phyloP scores from a whole-genome alignment of 768 basidiomycete genomes.

The Jaapia argillacea region DNA sequence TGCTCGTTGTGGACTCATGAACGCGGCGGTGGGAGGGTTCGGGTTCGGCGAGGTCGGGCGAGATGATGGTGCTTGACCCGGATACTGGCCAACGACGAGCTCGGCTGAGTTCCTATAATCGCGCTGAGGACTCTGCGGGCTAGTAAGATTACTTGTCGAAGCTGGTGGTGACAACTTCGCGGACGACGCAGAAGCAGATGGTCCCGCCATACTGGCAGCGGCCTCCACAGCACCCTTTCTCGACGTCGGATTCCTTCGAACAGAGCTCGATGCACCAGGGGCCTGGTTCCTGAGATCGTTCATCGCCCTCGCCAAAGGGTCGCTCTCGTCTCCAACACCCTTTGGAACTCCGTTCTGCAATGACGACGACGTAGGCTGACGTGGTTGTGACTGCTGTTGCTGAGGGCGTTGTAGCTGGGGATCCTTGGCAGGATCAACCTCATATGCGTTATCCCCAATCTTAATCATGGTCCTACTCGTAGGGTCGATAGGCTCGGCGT shows the following conservation, averaged over 20 bases:
- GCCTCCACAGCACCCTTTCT: conserved; percentile 14
- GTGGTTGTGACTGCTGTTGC: background rate
- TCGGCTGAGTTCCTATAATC: conserved; percentile 76
- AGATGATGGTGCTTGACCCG: conserved; percentile 39
- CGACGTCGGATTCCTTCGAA: background rate
- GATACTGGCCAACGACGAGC: conserved; percentile 69
- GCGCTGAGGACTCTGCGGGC: conserved; percentile 18
- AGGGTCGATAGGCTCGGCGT: conserved; percentile 54
- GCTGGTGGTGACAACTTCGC: conserved; percentile 28
- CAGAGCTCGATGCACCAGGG: conserved; percentile 3
- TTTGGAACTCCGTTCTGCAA: conserved; percentile 7
- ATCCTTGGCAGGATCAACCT: conserved; percentile 53
- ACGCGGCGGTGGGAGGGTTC: conserved; percentile 57
- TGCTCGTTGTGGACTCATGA: conserved; percentile 58
- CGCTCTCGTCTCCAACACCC: conserved; percentile 30
- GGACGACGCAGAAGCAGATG: background rate
- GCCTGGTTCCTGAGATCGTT: conserved; percentile 39
- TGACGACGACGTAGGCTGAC: conserved; percentile 4
- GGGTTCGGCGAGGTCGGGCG: conserved; percentile 66
- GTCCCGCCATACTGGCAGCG: conserved; percentile 1
- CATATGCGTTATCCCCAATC: conserved; percentile 58
- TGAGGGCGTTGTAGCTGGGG: conserved; percentile 36
- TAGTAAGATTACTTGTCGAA: conserved; percentile 12
- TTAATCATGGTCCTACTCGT: conserved; percentile 58
- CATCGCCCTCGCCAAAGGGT: conserved; percentile 61